Evolutionary conservation across 2,329 filamentous ascomycete genomes (phyloP).

Genomic region (Talaromyces atroroseus): DNA sequence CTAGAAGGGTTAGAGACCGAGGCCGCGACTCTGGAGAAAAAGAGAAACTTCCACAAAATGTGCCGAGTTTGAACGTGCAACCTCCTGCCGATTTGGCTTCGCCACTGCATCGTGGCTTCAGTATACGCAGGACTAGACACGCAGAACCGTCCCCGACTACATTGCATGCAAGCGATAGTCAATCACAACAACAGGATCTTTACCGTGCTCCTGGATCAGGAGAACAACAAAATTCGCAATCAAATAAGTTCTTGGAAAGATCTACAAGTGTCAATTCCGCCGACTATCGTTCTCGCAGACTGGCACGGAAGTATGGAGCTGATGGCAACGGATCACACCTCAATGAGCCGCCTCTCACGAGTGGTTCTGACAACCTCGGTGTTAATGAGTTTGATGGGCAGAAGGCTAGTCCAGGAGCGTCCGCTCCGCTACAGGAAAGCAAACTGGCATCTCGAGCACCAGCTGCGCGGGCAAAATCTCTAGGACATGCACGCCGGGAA

Average conservation of each 20-base stretch:
- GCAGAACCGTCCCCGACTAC: slow-evolving; percentile 49
- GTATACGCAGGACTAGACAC: slow-evolving; percentile 61
- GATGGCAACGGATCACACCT: slow-evolving; percentile 48
- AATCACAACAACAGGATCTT: slow-evolving; percentile 71
- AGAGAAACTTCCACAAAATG: slow-evolving; percentile 56
- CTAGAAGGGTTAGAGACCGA: slow-evolving; percentile 64
- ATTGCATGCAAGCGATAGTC: slow-evolving; percentile 53
- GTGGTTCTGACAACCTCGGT: slow-evolving; percentile 71
- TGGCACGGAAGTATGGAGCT: slow-evolving; percentile 50
- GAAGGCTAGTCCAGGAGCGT: slow-evolving; percentile 44
- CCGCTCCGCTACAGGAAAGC: slow-evolving; percentile 43
- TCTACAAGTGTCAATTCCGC: slow-evolving; percentile 90
- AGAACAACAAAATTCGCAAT: slow-evolving; percentile 48
- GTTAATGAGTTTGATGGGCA: slow-evolving; percentile 38
- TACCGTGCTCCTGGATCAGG: slow-evolving; percentile 66
- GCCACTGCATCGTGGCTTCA: slow-evolving; percentile 79
- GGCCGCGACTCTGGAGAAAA: slow-evolving; percentile 33
- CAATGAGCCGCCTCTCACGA: slow-evolving; percentile 67
- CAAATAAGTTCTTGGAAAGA: slow-evolving; percentile 67
- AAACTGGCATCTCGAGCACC: slow-evolving; percentile 55
- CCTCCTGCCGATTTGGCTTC: slow-evolving; percentile 62
- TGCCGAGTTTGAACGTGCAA: slow-evolving; percentile 75
- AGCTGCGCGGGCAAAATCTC: slow-evolving; percentile 72
- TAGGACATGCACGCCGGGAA: slow-evolving; percentile 82
- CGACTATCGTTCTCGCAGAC: slow-evolving; percentile 63